Evolutionary conservation across 2,329 filamentous ascomycete species (phyloP), one percentile per base, ranked within the genome.

Genomic region (Cercospora sp.): DNA sequence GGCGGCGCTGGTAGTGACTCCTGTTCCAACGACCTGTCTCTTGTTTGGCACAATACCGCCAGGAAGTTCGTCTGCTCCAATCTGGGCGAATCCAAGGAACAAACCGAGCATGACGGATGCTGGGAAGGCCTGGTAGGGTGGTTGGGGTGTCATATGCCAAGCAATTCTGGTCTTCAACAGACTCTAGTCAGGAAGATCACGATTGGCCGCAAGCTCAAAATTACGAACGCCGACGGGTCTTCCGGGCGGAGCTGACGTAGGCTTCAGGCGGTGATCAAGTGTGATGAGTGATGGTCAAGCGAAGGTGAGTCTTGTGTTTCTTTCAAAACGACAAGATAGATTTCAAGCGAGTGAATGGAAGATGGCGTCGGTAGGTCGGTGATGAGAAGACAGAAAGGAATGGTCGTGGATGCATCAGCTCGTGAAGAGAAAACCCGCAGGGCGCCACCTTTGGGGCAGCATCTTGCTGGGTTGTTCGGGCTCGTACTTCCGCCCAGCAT

Each of bases 11-110:
- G 71, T 65, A 7, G 72, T 74, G 13, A 68, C 71, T 16, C 76
- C 77, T 13, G 77, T 78, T 13, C 74, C 77, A 9, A 74, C 73
- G 6, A 74, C 73, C 70, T 78, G 76, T 73, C 77, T 73, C 66
- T 77, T 76, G 26, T 72, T 70, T 21, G 76, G 76, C 66, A 78
- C 72, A 61, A 78, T 74, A 70, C 77, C 77, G 57, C 71, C 72
- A 12, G 76, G 74, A 61, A 78, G 71, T 57, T 72, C 68, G 21
- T 77, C 72, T 21, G 75, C 75, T 18, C 69, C 64, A 61, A 78
- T 75, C 40, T 74, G 72, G 28, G 77, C 71, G 67, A 79, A 77
- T 64, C 72, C 71, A 61, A 76, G 71, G 60, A 77, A 73, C 64
- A 77, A 59, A 18, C 70, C 70, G 63, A 78, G 68, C 70, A 79